Conservation (phyloP, 257 asterid species). For the Nicotiana otophora region DNA sequence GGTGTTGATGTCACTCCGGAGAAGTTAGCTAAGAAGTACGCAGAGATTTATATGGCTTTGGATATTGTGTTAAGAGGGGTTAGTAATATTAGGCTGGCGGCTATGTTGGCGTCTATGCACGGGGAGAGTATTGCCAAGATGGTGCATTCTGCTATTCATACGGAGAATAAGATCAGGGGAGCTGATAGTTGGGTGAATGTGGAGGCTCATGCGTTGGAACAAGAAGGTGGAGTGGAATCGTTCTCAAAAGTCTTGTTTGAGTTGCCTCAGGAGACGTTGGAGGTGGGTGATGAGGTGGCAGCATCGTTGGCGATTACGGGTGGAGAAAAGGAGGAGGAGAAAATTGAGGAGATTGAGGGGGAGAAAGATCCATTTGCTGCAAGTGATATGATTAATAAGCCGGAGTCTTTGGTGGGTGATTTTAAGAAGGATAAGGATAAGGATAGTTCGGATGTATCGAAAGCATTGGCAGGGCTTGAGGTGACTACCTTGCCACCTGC, state of each 20-base stretch:
- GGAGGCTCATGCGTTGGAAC: slow-evolving; percentile 61
- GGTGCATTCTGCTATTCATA: slow-evolving; percentile 81
- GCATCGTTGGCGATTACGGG: slow-evolving; percentile 53
- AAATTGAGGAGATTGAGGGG: slow-evolving; percentile 51
- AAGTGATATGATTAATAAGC: slow-evolving; percentile 80
- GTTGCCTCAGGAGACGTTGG: slow-evolving; percentile 82
- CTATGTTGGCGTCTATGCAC: slow-evolving; percentile 94
- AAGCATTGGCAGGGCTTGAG: slow-evolving; percentile 88
- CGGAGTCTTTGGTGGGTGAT: slow-evolving; percentile 81
- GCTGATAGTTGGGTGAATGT: slow-evolving; percentile 74
- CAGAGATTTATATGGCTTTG: slow-evolving; percentile 93
- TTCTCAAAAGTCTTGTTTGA: slow-evolving; percentile 57
- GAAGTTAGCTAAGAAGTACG: slow-evolving; percentile 80
- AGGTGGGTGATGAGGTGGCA: slow-evolving; percentile 86
- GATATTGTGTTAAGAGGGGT: slow-evolving; percentile 92
- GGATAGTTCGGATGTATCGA: slow-evolving; percentile 55
- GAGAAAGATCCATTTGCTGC: slow-evolving; percentile 98
- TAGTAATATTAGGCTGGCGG: slow-evolving; percentile 83
- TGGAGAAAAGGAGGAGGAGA: slow-evolving; percentile 65
- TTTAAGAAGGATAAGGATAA: slow-evolving; percentile 85
- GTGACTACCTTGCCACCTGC: slow-evolving; percentile 86
- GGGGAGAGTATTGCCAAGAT: slow-evolving; percentile 95
- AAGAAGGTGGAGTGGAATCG: slow-evolving; percentile 53
- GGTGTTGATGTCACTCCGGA: slow-evolving; percentile 98
- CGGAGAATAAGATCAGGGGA: slow-evolving; percentile 93